Conservation (phyloP, 2,329 filamentous ascomycete species). For the Venturia nashicola region DNA sequence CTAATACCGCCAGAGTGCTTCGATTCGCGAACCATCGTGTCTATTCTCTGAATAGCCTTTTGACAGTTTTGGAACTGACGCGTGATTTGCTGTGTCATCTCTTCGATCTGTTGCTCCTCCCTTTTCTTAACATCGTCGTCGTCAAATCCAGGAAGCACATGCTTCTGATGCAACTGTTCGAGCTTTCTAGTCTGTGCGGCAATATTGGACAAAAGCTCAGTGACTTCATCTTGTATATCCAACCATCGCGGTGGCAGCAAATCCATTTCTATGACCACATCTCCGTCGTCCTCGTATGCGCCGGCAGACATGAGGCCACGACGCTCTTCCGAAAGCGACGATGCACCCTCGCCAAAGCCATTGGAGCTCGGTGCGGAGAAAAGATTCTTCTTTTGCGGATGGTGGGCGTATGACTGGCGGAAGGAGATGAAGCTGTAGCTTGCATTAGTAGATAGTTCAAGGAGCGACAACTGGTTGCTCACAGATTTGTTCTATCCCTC, state of each 20-base stretch:
- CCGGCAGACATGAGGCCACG: conserved; percentile 75
- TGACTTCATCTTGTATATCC: conserved; percentile 87
- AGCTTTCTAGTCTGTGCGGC: conserved; percentile 72
- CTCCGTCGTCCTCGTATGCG: conserved; percentile 73
- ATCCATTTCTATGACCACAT: conserved; percentile 97
- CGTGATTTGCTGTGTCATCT: conserved; percentile 81
- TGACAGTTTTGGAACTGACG: conserved; percentile 83
- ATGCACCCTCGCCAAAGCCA: conserved; percentile 32
- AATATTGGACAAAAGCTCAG: conserved; percentile 68
- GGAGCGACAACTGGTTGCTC: conserved; percentile 24
- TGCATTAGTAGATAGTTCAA: conserved; percentile 18
- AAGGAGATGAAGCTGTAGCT: conserved; percentile 86
- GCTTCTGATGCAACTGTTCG: conserved; percentile 91
- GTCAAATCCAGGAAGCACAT: conserved; percentile 91
- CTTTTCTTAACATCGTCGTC: conserved; percentile 79
- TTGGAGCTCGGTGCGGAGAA: conserved; percentile 40
- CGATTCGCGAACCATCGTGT: conserved; percentile 73
- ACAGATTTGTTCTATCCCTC: conserved; percentile 99
- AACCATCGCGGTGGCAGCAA: conserved; percentile 89
- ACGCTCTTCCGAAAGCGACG: conserved; percentile 46
- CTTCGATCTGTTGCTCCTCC: conserved; percentile 85
- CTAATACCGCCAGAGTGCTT: conserved; percentile 60
- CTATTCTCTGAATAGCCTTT: conserved; percentile 74
- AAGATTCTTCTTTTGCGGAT: conserved; percentile 74
- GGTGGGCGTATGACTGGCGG: conserved; percentile 94